Evolutionary conservation across 192 early-diverging fungal species (phyloP), one percentile per base, ranked within the genome.

Genomic region (Backusella tarrabulga): DNA sequence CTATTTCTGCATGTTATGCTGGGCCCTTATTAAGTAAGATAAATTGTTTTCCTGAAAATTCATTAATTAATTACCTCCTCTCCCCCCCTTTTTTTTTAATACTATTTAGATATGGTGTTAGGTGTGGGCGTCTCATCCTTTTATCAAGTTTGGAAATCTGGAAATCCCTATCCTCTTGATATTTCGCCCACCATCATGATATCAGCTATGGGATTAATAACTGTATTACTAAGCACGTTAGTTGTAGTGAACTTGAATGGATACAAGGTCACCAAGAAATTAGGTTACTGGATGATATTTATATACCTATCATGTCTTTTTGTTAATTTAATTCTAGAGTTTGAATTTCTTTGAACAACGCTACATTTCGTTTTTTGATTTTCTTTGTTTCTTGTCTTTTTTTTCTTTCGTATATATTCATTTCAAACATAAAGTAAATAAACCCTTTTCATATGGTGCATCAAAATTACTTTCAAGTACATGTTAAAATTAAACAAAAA

Each of bases 1-100:
- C 96, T 0, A 88, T 99, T 32, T 92, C 93, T 35, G 97, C 97
- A 0, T 99, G 97, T 67, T 97, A 94, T 83, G 96, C 94, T 23
- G 89, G 93, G 21, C 97, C 97, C 17, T 89, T 99, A 85, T 82
- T 99, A 35, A 97, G 90, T 92, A 87, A 82, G 79, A 72, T 12
- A 26, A 17, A 44, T 17, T 41, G 19, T 15, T 50, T 32, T 21
- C n/a, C 23, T 63, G 14, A 23, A 67, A 67, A n/a, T 34, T 40
- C n/a, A 66, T 34, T 63, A 32, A 41, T 68, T 68, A 52, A 69
- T 52, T 11, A 63, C 7, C 54, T 26, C 23, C 26, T 14, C 8
- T 29, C 3, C 56, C 7, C 56, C 56, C 1, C 9, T 8, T 14
- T 63, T 63, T 56, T 23, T 32, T 56, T 35, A 6, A 15, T 74